Percentiles rank a stretch among this genome's conserved stretches.
Conservation (phyloP, 2,329 filamentous ascomycete genomes). For the Hymenoscyphus linearis region DNA sequence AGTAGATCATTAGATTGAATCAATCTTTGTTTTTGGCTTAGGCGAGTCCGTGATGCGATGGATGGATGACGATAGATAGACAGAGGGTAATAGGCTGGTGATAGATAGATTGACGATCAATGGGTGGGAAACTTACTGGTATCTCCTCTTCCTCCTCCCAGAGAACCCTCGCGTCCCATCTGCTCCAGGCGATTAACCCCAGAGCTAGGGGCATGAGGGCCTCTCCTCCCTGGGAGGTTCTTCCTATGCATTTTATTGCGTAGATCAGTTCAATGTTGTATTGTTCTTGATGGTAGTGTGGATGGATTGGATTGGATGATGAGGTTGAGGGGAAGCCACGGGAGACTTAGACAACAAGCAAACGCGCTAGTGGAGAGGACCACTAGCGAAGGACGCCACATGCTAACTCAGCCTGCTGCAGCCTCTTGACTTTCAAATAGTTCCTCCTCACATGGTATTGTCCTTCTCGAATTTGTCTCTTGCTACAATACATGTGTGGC, state of each 20-base stretch:
- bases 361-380: neutral
- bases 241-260: no score
- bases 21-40: neutral
- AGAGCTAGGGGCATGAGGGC: no score
- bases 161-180: no score
- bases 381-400: neutral
- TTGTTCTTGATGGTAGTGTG: neutral
- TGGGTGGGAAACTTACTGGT: no score
- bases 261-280: neutral
- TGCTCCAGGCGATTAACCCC: no score
- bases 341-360: neutral
- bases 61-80: neutral
- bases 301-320: neutral
- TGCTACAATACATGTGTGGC: neutral
- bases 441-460: neutral
- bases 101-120: no score
- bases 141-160: no score
- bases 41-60: neutral
- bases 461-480: neutral
- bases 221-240: no score
- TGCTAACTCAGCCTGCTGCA: neutral
- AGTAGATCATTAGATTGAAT: neutral
- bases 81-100: neutral
- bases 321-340: neutral
- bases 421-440: neutral